These are phyloP conservation scores for Xerocomus nothofagi DNA, from an alignment of 1,284 basidiomycete genomes.

Conservation along the genomic window DNA sequence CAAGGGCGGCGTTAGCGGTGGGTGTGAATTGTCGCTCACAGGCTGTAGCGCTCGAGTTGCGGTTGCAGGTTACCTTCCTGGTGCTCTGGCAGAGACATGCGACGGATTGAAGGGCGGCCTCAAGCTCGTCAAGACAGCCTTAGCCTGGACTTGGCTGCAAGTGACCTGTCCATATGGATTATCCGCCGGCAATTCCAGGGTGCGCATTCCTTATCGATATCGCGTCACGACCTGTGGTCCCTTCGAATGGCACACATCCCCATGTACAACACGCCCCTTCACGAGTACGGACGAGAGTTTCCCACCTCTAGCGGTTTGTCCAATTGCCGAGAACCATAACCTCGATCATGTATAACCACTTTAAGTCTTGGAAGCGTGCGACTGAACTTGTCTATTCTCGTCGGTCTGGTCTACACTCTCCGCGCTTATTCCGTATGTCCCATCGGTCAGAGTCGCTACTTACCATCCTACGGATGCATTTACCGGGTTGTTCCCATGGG, in stretches of 20 bases:
- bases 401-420: constrained; percentile 15
- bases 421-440: constrained; percentile 22
- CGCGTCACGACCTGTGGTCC: neutral
- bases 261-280: constrained; percentile 5
- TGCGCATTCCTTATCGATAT: neutral
- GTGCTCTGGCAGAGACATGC: constrained; percentile 14
- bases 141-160: constrained; percentile 17
- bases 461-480: neutral
- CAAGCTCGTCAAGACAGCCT: constrained; percentile 9
- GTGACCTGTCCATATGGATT: constrained; percentile 19
- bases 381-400: constrained; percentile 18
- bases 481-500: constrained; percentile 14
- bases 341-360: neutral
- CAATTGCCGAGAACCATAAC: constrained; percentile 2
- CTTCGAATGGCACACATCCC: constrained; percentile 6
- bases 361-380: constrained; percentile 10
- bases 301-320: neutral
- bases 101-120: neutral
- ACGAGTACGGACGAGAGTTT: constrained; percentile 7
- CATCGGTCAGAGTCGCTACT: neutral
- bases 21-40: neutral
- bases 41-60: neutral
- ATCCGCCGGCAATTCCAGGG: constrained; percentile 1
- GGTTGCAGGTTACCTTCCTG: constrained; percentile 18
- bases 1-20: constrained; percentile 10